Conservation (phyloP, 1,284 basidiomycete genomes). For the Rhodotorula sp. region DNA sequence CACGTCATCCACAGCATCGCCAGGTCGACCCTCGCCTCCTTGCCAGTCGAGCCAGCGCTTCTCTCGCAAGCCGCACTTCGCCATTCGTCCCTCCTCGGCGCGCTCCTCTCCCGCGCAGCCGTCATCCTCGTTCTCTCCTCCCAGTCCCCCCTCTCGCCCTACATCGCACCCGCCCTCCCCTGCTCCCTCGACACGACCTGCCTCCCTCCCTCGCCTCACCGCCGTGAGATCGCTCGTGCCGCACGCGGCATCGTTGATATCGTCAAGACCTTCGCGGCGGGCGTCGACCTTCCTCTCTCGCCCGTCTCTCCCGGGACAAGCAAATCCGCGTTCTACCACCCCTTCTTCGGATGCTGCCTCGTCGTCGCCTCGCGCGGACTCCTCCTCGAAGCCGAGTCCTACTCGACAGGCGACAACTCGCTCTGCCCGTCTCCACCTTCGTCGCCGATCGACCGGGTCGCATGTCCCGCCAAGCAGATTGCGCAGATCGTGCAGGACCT, state of each 20-base stretch:
- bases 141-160: slow-evolving; percentile 9
- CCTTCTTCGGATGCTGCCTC: slow-evolving; percentile 23
- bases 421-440: not conserved
- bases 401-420: not conserved
- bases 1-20: slow-evolving; percentile 7
- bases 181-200: slow-evolving; percentile 21
- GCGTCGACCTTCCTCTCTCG: not conserved
- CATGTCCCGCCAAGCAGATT: not conserved
- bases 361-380: slow-evolving; percentile 15
- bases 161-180: slow-evolving; percentile 16
- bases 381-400: slow-evolving; percentile 8
- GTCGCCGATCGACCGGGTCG: not conserved
- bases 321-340: not conserved
- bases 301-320: not conserved
- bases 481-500: slow-evolving; percentile 1
- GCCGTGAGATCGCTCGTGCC: not conserved
- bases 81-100: slow-evolving; percentile 1
- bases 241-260: slow-evolving; percentile 10
- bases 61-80: not conserved
- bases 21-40: not conserved
- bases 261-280: not conserved
- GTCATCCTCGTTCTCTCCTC: slow-evolving; percentile 16
- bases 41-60: not conserved
- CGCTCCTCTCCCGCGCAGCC: slow-evolving; percentile 5
- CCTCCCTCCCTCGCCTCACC: not conserved